Evolutionary conservation across 176 grass and related monocot genomes (phyloP), one percentile per base, ranked within the genome.

Genomic region (Tillandsia fasciculata): DNA sequence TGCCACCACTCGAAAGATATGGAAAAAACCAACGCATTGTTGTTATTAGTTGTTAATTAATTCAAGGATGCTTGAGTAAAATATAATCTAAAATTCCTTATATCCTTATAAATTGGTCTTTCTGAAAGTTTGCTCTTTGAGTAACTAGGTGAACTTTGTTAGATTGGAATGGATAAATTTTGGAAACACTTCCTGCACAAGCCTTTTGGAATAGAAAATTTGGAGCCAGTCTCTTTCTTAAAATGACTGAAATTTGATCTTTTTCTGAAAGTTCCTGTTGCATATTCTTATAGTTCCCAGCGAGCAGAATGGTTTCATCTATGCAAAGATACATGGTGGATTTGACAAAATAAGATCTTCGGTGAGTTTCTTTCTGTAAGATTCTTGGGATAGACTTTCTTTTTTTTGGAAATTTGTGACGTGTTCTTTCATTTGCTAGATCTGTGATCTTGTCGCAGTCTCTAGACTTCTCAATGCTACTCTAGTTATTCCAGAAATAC

Each of bases 331-430:
- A 69, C 93, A 93, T 73, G 94, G 94, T 83, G 84, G 78, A 79
- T 99, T 99, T 78, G 90, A 87, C 70, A 99, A 93, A 80, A 99
- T 99, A 88, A 82, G 87, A 18, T 88, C 94, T 84, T 93, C 94
- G 48, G 94, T 99, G 84, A 89, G 94, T 84, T 82, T 77, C 61
- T 68, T 78, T 15, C 67, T 53, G 52, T 13, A 78, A 26, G 22
- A 24, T 50, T 29, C 10, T 63, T 86, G 75, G 74, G 50, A 58
- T 18, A 9, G 59, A 49, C 53, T 53, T 22, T 29, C 24, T 48
- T 68, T 33, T 33, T 24, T 48, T 57, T 76, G 26, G 72, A 80
- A 57, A 56, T 63, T 67, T 64, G 67, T 81, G 82, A 84, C 65
- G 26, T n/a, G 53, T 81, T 49, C 61, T 83, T 78, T 58, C 56